Conservation (phyloP, 2,329 filamentous ascomycete genomes). For the Colletotrichum godetiae region DNA sequence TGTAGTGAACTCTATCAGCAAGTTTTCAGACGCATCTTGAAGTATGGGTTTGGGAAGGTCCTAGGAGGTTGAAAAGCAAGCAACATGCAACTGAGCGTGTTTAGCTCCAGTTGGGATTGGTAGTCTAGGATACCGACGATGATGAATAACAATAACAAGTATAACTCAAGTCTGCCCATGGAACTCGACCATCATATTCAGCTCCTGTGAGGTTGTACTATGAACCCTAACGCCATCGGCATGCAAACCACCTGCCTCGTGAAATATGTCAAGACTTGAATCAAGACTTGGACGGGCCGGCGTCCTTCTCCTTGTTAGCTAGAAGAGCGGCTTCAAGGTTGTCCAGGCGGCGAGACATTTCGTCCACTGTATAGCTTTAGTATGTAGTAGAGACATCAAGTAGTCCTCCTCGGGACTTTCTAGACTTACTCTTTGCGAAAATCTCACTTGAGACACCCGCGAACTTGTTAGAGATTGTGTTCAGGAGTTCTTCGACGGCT, state of each 20-base stretch:
- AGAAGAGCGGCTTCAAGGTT: conserved; percentile 81
- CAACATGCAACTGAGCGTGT: conserved; percentile 18
- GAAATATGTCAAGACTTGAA: not conserved
- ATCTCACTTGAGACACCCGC: conserved; percentile 86
- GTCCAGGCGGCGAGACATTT: conserved; percentile 89
- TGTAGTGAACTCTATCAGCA: conserved; percentile 58
- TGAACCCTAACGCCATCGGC: conserved; percentile 17
- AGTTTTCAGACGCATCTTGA: conserved; percentile 9
- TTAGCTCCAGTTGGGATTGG: conserved; percentile 28
- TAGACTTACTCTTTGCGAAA: conserved; percentile 82
- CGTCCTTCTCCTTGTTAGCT: conserved; percentile 61
- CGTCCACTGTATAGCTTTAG: conserved; percentile 75
- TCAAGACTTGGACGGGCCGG: conserved; percentile 49
- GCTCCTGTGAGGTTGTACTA: conserved; percentile 4
- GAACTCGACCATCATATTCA: not conserved
- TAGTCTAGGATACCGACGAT: conserved; percentile 21
- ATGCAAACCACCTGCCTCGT: not conserved
- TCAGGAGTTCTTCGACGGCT: conserved; percentile 88
- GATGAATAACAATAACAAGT: conserved; percentile 20
- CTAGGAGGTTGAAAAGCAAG: conserved; percentile 8
- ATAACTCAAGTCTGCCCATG: conserved; percentile 13
- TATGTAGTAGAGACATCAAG: not conserved
- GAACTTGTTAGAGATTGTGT: conserved; percentile 87
- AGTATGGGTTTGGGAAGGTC: not conserved
- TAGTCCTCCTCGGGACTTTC: not conserved